Evolutionary conservation across 139 green algal genomes (phyloP).

Genomic region (Tetradesmus lagerheimii): DNA sequence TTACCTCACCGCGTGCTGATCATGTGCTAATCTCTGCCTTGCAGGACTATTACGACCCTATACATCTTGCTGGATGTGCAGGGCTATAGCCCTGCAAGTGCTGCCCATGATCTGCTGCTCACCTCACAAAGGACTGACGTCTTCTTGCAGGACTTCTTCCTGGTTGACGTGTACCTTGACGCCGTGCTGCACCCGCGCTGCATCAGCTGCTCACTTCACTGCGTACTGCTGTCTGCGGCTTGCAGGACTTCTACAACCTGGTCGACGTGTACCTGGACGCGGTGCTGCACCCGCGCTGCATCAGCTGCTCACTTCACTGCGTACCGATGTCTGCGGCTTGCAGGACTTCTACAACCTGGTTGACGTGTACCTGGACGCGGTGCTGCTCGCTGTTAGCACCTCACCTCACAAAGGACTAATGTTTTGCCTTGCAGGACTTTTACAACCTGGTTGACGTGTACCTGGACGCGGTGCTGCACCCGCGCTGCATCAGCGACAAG

Average conservation of each 20-base stretch:
- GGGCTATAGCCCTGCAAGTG: no score
- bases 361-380: constrained; percentile 92
- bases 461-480: constrained; percentile 98
- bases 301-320: background rate
- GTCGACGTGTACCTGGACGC: constrained; percentile 90
- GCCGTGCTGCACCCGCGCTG: constrained; percentile 92
- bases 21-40: no score
- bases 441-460: constrained; percentile 99
- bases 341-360: constrained; percentile 97
- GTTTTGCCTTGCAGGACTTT: constrained; percentile 90
- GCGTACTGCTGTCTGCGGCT: background rate
- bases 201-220: background rate
- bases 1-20: no score
- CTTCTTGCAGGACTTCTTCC: constrained; percentile 95
- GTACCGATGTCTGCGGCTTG: no score
- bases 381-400: constrained; percentile 83
- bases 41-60: no score
- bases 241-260: constrained; percentile 96
- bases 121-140: no score
- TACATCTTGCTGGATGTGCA: constrained; percentile 93
- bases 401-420: background rate
- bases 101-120: constrained; percentile 57
- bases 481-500: constrained; percentile 88
- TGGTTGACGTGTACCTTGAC: constrained; percentile 86
- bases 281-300: constrained; percentile 76